Evolutionary conservation across 1,284 basidiomycete species (phyloP), one percentile per base, ranked within the genome.

Genomic region (Ceratobasidium sp.): DNA sequence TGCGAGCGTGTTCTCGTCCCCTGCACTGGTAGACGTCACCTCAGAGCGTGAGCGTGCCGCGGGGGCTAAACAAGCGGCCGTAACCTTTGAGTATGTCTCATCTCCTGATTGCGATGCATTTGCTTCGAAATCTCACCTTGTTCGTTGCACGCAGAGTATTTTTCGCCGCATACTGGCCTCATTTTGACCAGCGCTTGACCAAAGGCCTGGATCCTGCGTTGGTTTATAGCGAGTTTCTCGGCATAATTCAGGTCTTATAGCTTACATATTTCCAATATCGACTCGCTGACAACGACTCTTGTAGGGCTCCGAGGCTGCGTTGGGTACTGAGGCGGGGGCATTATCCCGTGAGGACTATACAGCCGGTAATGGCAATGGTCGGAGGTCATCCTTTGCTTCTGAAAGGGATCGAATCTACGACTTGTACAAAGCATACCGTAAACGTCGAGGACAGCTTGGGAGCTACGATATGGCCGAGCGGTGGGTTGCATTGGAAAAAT

Each of bases 171-270:
- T 90, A 90, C 73, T 91, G 89, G 89, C 80, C 82, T 0, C 86
- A 85, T 73, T 86, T 90, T 56, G 79, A 85, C 0, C 83, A 87
- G 70, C 65, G 76, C 0, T 76, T 87, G 31, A 85, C 80, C 0
- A 88, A 86, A 73, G 80, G 80, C 1, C 22, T 67, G 87, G 89
- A 88, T 74, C 82, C 87, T 0, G 80, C 84, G 2, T 78, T 89
- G 12, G 85, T 89, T 2, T 91, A 85, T 73, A 85, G 82, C 22
- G 89, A 91, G 73, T 80, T 91, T 47, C 81, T 91, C 72, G 88
- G 88, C 84, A 38, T 57, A 17, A 76, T 73, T 40, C 1, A 32
- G 60, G 60, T 65, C n/a, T 52, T 25, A 49, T 5, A 38, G 1
- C n/a, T 13, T 27, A 47, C 6, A 7, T 31, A 42, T 31, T 34